Evolutionary conservation across 257 asterid genomes (phyloP), one percentile per base, ranked within the genome.

Genomic region (Catharanthus roseus): DNA sequence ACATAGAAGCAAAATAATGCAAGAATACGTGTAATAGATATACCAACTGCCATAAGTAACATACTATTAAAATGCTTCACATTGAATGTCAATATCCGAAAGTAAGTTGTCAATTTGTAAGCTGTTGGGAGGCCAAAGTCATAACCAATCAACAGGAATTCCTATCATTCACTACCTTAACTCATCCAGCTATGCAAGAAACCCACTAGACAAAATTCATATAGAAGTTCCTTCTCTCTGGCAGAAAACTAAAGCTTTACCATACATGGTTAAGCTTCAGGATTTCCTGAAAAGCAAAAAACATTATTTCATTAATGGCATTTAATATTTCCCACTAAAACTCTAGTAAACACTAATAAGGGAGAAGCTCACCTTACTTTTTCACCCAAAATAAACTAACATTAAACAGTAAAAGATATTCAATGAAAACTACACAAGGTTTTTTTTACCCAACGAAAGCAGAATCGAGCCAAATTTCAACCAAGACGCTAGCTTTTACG

Each of bases 401-500:
- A n/a, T n/a, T n/a, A n/a, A n/a, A n/a, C n/a, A n/a, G n/a, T n/a
- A n/a, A n/a, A n/a, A n/a, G n/a, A n/a, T n/a, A n/a, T n/a, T n/a
- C n/a, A n/a, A n/a, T n/a, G n/a, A n/a, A n/a, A n/a, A n/a, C n/a
- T n/a, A n/a, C n/a, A n/a, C n/a, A n/a, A n/a, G n/a, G n/a, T n/a
- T n/a, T n/a, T n/a, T n/a, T n/a, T n/a, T n/a, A n/a, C n/a, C n/a
- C n/a, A n/a, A n/a, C n/a, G 5, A 42, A 61, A 61, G 66, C 45
- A 33, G 26, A 33, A 62, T 38, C 45, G 28, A 62, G 18, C 28
- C 47, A 62, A 62, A 38, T 34, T 19, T 62, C 47, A 62, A 18
- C 21, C 67, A 34, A 19, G 67, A 61, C 9, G 44, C 71, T 73
- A 38, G 34, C 67, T 19, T 72, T 73, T n/a, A 65, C 10, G 34